Percentiles rank a stretch among this genome's conserved stretches.
phyloP scores from a whole-genome alignment of 2,329 filamentous ascomycete genomes.

The Fusarium penzigii region DNA sequence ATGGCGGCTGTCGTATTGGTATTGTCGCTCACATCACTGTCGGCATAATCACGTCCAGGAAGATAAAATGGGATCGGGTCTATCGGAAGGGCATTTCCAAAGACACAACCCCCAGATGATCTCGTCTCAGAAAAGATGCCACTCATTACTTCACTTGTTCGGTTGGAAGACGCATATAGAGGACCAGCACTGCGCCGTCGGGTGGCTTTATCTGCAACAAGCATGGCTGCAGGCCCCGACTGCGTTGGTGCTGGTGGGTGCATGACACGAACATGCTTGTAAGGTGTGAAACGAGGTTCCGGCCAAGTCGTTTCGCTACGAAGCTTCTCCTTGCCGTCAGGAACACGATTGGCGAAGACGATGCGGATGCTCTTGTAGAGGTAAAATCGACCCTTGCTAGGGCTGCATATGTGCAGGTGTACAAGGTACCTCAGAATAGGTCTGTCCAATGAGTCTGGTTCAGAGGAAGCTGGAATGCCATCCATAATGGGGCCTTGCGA shows the following conservation, averaged over 20 bases:
- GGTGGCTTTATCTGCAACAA: constrained; percentile 61
- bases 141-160: constrained; percentile 40
- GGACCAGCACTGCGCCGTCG: constrained; percentile 59
- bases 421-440: constrained; percentile 86
- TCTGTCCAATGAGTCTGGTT: constrained; percentile 45
- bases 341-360: constrained; percentile 94
- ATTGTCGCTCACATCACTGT: constrained; percentile 35
- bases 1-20: constrained; percentile 28
- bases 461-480: constrained; percentile 44
- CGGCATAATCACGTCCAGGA: constrained; percentile 33
- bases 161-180: constrained; percentile 35
- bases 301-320: constrained; percentile 87
- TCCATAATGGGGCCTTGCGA: constrained; percentile 85
- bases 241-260: constrained; percentile 39
- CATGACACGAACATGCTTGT: constrained; percentile 68
- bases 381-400: constrained; percentile 79
- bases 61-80: constrained; percentile 55
- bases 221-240: constrained; percentile 47
- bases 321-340: constrained; percentile 91
- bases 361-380: constrained; percentile 91
- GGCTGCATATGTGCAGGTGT: constrained; percentile 90
- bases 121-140: constrained; percentile 15
- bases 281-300: constrained; percentile 82
- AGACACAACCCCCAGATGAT: constrained; percentile 20
- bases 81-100: constrained; percentile 39